phyloP scores from a whole-genome alignment of 352 stramenopile genomes.

The Phytophthora cryptogea region DNA sequence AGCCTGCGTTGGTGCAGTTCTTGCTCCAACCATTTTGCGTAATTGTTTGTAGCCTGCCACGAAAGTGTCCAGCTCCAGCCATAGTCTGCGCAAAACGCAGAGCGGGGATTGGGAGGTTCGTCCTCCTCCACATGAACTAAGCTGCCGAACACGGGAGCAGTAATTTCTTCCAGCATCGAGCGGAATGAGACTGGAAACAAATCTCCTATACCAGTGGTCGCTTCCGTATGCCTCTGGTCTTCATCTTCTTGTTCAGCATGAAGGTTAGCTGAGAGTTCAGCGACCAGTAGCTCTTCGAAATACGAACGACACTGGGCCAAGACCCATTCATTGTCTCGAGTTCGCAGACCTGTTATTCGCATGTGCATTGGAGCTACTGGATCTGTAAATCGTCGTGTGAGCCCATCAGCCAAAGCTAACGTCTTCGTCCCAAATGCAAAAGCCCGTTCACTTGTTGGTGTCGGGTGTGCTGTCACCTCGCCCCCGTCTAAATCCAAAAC shows the following conservation, averaged over 20 bases:
- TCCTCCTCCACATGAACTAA: constrained; percentile 22
- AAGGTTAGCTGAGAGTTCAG: constrained; percentile 37
- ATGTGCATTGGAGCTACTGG: constrained; percentile 28
- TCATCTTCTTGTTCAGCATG: constrained; percentile 12
- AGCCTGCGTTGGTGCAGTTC: constrained; percentile 15
- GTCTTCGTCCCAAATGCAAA: constrained; percentile 58
- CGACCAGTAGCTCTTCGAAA: constrained; percentile 63
- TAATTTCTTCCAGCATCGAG: constrained; percentile 57
- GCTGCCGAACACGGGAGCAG: constrained; percentile 45
- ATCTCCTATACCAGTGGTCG: constrained; percentile 19
- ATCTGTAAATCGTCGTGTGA: constrained; percentile 21
- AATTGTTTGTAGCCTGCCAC: constrained; percentile 74
- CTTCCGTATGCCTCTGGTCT: neutral
- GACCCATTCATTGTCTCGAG: constrained; percentile 60
- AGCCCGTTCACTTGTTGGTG: constrained; percentile 49
- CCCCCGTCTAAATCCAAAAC: constrained; percentile 66
- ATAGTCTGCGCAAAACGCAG: constrained; percentile 59
- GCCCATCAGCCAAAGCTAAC: constrained; percentile 33
- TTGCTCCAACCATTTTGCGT: constrained; percentile 49
- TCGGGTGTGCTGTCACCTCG: constrained; percentile 57
- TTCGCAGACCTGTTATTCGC: constrained; percentile 25
- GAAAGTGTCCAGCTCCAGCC: constrained; percentile 59
- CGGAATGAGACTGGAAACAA: constrained; percentile 50
- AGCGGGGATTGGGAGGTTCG: constrained; percentile 29
- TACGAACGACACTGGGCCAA: constrained; percentile 63